phyloP scores from a whole-genome alignment of 2,329 filamentous ascomycete genomes.

The Cephalotrichum gorgonifer region DNA sequence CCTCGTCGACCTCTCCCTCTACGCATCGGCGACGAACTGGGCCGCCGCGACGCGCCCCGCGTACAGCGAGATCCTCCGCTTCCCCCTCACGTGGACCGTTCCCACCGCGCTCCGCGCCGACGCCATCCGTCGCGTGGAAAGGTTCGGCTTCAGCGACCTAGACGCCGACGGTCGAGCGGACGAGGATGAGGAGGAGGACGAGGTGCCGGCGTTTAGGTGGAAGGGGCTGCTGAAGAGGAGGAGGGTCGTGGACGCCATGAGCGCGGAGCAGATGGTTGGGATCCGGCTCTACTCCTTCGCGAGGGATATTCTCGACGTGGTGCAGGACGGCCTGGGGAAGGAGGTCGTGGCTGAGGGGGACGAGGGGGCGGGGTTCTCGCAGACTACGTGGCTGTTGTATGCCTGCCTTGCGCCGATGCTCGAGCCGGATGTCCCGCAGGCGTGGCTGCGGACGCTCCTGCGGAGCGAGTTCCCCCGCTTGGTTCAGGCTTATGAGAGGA shows the following conservation, averaged over 20 bases:
- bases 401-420: slow-evolving; percentile 72
- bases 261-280: slow-evolving; percentile 58
- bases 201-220: slow-evolving; percentile 27
- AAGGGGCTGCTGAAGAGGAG: slow-evolving; percentile 25
- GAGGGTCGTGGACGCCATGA: slow-evolving; percentile 52
- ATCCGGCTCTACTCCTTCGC: slow-evolving; percentile 70
- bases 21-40: slow-evolving; percentile 86
- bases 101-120: slow-evolving; percentile 62
- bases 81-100: slow-evolving; percentile 80
- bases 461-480: slow-evolving; percentile 15
- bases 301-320: slow-evolving; percentile 55
- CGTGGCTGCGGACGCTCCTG: slow-evolving; percentile 25
- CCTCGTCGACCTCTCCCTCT: slow-evolving; percentile 78
- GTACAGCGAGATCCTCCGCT: slow-evolving; percentile 69
- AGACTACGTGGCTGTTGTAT: slow-evolving; percentile 67
- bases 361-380: slow-evolving; percentile 22
- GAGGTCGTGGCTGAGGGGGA: slow-evolving; percentile 21
- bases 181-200: slow-evolving; percentile 7
- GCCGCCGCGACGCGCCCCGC: slow-evolving; percentile 64
- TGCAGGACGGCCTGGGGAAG: slow-evolving; percentile 10
- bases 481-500: slow-evolving; percentile 9
- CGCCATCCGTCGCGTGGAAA: slow-evolving; percentile 59
- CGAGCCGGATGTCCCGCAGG: slow-evolving; percentile 31
- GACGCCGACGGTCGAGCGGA: slow-evolving; percentile 44
- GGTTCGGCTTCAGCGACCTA: slow-evolving; percentile 58